phyloP scores from a whole-genome alignment of 441 rosid species.

The Melastoma candidum region DNA sequence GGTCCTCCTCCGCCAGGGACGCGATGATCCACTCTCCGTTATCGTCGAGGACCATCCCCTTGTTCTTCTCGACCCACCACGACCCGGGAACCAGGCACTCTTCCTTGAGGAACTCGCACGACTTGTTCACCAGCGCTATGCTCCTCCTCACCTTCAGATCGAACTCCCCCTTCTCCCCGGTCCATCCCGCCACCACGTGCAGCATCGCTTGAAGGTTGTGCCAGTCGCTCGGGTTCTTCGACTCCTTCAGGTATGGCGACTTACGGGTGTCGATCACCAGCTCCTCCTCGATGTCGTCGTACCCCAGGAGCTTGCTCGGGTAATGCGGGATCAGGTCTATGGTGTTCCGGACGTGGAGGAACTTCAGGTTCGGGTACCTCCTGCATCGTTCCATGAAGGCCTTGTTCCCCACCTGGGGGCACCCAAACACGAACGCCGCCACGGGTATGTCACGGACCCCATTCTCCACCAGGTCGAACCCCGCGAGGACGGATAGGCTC shows the following conservation, averaged over 20 bases:
- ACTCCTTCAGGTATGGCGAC: conserved; percentile 54
- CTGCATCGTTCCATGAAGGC: conserved; percentile 40
- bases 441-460: conserved; percentile 46
- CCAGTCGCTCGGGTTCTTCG: conserved; percentile 70
- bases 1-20: no score
- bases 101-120: conserved; percentile 54
- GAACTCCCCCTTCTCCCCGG: conserved; percentile 48
- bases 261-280: conserved; percentile 59
- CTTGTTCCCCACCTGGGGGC: conserved; percentile 69
- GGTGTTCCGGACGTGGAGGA: conserved; percentile 49
- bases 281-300: conserved; percentile 33
- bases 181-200: conserved; percentile 75
- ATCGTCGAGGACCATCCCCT: conserved; percentile 46
- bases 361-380: conserved; percentile 36
- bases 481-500: conserved; percentile 44
- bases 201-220: conserved; percentile 84
- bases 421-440: conserved; percentile 58
- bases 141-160: conserved; percentile 63
- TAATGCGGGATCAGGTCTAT: conserved; percentile 62
- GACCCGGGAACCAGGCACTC: conserved; percentile 65
- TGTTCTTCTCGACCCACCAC: conserved; percentile 93
- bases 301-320: conserved; percentile 54
- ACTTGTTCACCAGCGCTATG: conserved; percentile 75
- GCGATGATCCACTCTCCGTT: conserved; percentile 47
- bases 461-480: conserved; percentile 64